A percentile compares a stretch with the other conserved stretches of the same genome.
phyloP scores from a whole-genome alignment of 176 grass and related monocot genomes.

The Oryza australiensis region DNA sequence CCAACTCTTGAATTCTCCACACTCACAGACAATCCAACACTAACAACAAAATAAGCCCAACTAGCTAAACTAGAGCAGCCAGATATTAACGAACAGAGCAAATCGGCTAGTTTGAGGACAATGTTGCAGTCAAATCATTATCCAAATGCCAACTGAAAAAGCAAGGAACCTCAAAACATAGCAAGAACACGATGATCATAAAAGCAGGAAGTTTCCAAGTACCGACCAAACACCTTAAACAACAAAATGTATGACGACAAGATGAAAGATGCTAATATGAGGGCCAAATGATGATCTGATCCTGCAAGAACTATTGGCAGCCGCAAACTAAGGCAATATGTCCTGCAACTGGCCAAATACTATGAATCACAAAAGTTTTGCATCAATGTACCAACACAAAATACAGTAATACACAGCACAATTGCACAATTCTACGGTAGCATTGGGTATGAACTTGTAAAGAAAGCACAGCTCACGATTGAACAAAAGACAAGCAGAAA shows the following conservation, averaged over 20 bases:
- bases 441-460: background rate
- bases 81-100: slow-evolving; percentile 10
- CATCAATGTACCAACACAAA: background rate
- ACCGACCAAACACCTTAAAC: slow-evolving; percentile 27
- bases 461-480: background rate
- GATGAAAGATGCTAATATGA: background rate
- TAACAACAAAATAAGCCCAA: slow-evolving; percentile 19
- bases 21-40: slow-evolving; percentile 14
- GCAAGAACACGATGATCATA: slow-evolving; percentile 15
- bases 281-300: slow-evolving; percentile 1
- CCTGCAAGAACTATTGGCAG: background rate
- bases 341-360: background rate
- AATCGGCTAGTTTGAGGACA: background rate
- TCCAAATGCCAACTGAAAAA: background rate
- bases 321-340: background rate
- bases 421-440: background rate
- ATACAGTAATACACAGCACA: background rate
- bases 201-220: slow-evolving; percentile 3
- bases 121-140: background rate
- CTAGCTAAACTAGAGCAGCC: background rate
- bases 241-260: background rate
- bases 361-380: background rate
- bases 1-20: background rate
- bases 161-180: background rate
- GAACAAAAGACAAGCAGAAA: slow-evolving; percentile 10